A percentile compares a stretch with the other conserved stretches of the same genome.
Conservation (phyloP, 306 rosid species). For the Cucumis hystrix region DNA sequence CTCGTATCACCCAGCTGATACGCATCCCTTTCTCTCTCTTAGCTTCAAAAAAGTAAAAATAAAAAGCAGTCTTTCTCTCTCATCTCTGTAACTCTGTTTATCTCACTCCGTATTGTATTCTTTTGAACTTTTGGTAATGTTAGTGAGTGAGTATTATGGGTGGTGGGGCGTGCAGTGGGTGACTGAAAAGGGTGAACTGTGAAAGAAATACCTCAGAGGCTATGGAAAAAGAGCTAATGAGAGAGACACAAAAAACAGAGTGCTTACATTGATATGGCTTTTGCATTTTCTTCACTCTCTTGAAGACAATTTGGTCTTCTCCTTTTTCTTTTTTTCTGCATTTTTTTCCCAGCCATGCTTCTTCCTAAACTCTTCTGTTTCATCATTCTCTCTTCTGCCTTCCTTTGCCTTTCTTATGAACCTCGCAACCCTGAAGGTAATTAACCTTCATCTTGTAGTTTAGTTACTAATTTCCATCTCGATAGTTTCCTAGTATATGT, state of each 20-base stretch:
- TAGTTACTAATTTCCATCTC: neutral
- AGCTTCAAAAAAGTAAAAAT: neutral
- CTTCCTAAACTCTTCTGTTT: conserved; percentile 7
- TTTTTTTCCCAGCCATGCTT: conserved; percentile 21
- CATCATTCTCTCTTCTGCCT: conserved; percentile 5
- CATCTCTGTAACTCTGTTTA: neutral
- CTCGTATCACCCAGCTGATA: conserved; percentile 19
- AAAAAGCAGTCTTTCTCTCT: neutral
- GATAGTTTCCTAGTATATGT: neutral
- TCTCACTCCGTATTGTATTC: neutral
- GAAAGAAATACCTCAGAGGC: neutral
- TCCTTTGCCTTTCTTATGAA: conserved; percentile 38
- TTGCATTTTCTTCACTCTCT: conserved; percentile 11
- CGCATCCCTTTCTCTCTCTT: conserved; percentile 9
- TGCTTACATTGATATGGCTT: neutral
- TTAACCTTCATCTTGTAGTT: neutral
- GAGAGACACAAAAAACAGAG: neutral
- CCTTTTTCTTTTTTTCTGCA: neutral
- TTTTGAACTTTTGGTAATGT: conserved; percentile 9
- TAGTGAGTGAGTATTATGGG: conserved; percentile 14
- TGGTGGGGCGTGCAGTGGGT: conserved; percentile 7
- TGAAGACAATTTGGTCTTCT: neutral
- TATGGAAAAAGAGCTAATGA: neutral
- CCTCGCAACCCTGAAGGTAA: conserved; percentile 95
- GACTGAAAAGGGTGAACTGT: conserved; percentile 6